phyloP scores from a whole-genome alignment of 1,139 yeast species.

The Yamadazyma membranifaciens region DNA sequence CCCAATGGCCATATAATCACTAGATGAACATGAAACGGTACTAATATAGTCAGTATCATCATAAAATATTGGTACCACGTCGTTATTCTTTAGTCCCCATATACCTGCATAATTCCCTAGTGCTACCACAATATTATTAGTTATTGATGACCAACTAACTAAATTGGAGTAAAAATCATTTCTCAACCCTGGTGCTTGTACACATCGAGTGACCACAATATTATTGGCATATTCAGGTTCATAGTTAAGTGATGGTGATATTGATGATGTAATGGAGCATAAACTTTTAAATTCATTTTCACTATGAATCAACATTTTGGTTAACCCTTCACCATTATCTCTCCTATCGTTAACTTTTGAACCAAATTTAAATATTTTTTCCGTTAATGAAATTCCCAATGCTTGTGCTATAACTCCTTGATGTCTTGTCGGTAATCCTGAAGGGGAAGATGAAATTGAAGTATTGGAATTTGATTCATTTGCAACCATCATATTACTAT shows the following conservation, averaged over 20 bases:
- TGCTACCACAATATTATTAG: slow-evolving; percentile 66
- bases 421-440: slow-evolving; percentile 5
- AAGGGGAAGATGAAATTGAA: background rate
- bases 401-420: slow-evolving; percentile 12
- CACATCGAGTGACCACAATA: slow-evolving; percentile 1
- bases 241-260: background rate
- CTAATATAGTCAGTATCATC: slow-evolving; percentile 45
- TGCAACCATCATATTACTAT: background rate
- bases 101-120: slow-evolving; percentile 57
- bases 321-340: slow-evolving; percentile 1
- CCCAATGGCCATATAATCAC: slow-evolving; percentile 55
- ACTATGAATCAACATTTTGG: background rate
- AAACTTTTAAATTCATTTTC: slow-evolving; percentile 1
- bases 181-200: slow-evolving; percentile 74
- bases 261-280: background rate
- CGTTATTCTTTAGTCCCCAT: slow-evolving; percentile 54
- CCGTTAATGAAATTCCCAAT: slow-evolving; percentile 9
- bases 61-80: slow-evolving; percentile 35
- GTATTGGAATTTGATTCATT: slow-evolving; percentile 1
- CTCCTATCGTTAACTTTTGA: background rate
- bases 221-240: background rate
- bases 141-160: slow-evolving; percentile 65
- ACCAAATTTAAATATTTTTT: slow-evolving; percentile 8
- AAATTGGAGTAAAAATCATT: slow-evolving; percentile 82
- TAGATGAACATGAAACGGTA: slow-evolving; percentile 53